Evolutionary conservation across 768 basidiomycete species (phyloP).

Genomic region (Auricularia auricula-judae): DNA sequence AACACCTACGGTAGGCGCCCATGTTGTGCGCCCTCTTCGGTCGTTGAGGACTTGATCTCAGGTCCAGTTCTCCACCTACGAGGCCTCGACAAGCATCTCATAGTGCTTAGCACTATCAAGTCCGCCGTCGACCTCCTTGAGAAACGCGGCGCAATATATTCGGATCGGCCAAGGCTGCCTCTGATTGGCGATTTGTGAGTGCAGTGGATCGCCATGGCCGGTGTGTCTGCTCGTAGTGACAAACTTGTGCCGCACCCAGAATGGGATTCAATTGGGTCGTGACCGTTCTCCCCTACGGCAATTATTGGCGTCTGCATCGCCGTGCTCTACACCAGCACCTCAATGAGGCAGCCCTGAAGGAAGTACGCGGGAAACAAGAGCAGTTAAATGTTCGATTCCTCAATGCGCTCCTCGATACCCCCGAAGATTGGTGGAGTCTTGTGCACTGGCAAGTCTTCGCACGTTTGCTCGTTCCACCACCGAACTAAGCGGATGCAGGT

Average conservation of each 20-base stretch:
- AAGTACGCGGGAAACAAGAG: slow-evolving; percentile 20
- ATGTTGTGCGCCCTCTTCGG: background rate
- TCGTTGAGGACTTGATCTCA: background rate
- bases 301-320: slow-evolving; percentile 26
- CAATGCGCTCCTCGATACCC: slow-evolving; percentile 25
- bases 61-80: background rate
- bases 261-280: slow-evolving; percentile 40
- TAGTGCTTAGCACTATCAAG: slow-evolving; percentile 33
- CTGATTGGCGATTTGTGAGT: slow-evolving; percentile 36
- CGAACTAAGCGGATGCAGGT: slow-evolving; percentile 8
- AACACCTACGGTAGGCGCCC: background rate
- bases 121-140: slow-evolving; percentile 35
- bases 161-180: slow-evolving; percentile 34
- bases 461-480: background rate
- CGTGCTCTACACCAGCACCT: slow-evolving; percentile 30
- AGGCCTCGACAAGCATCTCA: slow-evolving; percentile 11
- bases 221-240: no score
- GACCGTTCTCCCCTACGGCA: slow-evolving; percentile 29
- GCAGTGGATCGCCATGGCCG: background rate
- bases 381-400: slow-evolving; percentile 28
- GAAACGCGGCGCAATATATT: slow-evolving; percentile 33
- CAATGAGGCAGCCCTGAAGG: slow-evolving; percentile 14
- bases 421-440: slow-evolving; percentile 26
- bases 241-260: slow-evolving; percentile 12
- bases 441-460: slow-evolving; percentile 20